Base-by-base conservation (phyloP, 2,329 filamentous ascomycete genomes). In the Clonostachys byssicola region DNA sequence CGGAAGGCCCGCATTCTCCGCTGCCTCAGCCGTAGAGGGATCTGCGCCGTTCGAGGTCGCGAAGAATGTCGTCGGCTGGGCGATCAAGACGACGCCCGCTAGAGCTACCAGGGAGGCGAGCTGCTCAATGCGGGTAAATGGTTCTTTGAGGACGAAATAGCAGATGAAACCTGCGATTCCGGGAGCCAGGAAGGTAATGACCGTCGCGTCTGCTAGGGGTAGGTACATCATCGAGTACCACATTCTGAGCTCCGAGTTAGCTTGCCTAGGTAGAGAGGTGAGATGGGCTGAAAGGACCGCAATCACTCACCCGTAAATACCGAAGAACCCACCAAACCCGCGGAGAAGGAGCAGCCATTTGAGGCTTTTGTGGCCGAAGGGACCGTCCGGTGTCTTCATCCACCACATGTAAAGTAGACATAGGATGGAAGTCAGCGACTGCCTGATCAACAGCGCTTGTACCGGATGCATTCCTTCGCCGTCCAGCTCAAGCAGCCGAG, bases 101-200 rank as follows among this genome's bases (percentile, higher is more conserved):
- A 96, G 72, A 5, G 90, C 92, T 18, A 95, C 63, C 3, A 90
- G 62, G 0, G 83, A 88, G 1, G 87, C 90, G 4, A 92, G 72
- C 61, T 90, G 86, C 62, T 95, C 89, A 39, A 80, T 79, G 20
- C 81, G 75, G 3, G 88, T 89, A 60, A 92, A 96, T 0, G 87
- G 86, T 56, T 96, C 89, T 45, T 83, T 80, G 16, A 85, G 67
- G 36, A 92, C 67, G 47, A 91, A 72, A 35, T 87, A 90, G 62
- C 90, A 95, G 16, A 87, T 78, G 69, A 92, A 89, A 48, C 88
- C 89, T 17, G 89, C 81, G 6, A 95, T 74, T 13, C 85, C 86
- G 0, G 92, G 92, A 0, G 87, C 81, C 6, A 96, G 75, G 61
- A 96, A 96, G 9, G 89, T 94, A 46, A 96, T 86, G 34, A 96